Base-by-base conservation (phyloP, 495 filamentous ascomycete genomes). In the Aspergillus sclerotiicarbonarius region DNA sequence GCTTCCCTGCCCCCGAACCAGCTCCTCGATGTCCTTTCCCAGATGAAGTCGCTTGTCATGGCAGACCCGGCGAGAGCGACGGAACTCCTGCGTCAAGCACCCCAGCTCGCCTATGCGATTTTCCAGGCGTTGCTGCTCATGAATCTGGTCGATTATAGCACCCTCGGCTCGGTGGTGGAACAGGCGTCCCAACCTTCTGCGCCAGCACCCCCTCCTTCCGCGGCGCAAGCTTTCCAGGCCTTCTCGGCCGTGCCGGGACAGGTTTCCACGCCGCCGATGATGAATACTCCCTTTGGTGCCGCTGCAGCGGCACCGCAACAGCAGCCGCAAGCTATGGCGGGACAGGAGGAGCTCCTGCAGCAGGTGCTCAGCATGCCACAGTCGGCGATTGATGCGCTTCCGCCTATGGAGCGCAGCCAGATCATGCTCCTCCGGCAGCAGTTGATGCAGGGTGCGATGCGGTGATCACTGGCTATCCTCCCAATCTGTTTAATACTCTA, bases 51-150 rank as follows among this genome's bases (percentile, higher is more conserved):
- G 5, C 80, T 99, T 5, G 87, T 88, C 3, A 87, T 84, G 50
- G 82, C 79, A 13, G 92, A 98, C 63, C 92, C 94, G 1, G 77
- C 80, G 4, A 89, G 91, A 66, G 92, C 92, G 0, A 91, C 88
- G 9, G 91, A 96, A 67, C 83, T 99, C 44, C 82, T 99, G 20
- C 79, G 85, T 56, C 87, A 92, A 73, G 92, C 94, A 0, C 94
- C 94, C 0, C 94, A 99, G 74, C 86, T 99, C 20, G 85, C 89
- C 43, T 98, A 96, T 64, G 95, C 94, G 21, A 90, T 98, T 62
- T 98, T 99, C 78, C 95, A 98, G 70, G 89, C 92, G 6, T 79
- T 99, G 4, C 83, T 99, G 0, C 81, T 97, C 15, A 92, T 98
- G 86, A 90, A 90, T 44, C 84, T 99, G 8, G 94, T 99, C 53